Evolutionary conservation across 371 early-diverging fungal genomes (phyloP).

Genomic region (Actinomortierella ambigua): DNA sequence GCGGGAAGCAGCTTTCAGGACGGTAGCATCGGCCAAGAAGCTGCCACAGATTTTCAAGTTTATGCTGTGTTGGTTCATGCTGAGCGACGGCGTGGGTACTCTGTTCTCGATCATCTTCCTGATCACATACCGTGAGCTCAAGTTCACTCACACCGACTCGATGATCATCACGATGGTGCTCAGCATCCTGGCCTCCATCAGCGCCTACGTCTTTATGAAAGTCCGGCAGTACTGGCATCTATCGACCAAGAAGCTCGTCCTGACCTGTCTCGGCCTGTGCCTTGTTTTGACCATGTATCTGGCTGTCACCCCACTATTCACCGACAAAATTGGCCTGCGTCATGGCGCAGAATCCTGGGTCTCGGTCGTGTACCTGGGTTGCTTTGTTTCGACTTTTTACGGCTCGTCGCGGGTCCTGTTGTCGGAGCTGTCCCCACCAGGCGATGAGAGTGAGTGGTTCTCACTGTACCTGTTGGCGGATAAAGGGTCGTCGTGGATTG

Average conservation of each 20-base stretch:
- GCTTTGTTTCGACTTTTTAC: constrained; percentile 30
- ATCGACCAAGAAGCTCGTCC: constrained; percentile 21
- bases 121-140: constrained; percentile 35
- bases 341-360: constrained; percentile 22
- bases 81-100: constrained; percentile 52
- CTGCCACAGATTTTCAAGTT: constrained; percentile 48
- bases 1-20: constrained; percentile 16
- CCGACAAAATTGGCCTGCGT: constrained; percentile 15
- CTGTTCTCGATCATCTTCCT: constrained; percentile 38
- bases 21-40: constrained; percentile 18
- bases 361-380: constrained; percentile 13
- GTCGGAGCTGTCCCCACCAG: constrained; percentile 52
- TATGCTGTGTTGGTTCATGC: constrained; percentile 49
- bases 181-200: constrained; percentile 18
- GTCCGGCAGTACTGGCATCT: constrained; percentile 31
- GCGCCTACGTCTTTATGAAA: constrained; percentile 19
- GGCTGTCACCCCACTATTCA: constrained; percentile 16
- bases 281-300: constrained; percentile 17
- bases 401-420: constrained; percentile 49
- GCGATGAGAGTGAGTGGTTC: constrained; percentile 60
- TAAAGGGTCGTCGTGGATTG: constrained; percentile 65
- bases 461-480: constrained; percentile 62
- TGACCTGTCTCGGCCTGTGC: constrained; percentile 14
- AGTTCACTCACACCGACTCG: constrained; percentile 23
- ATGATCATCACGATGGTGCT: constrained; percentile 25